Percentiles rank a stretch among this genome's conserved stretches.
These are phyloP conservation scores for Oenanthe sinensis DNA, from an alignment of 129 eudicot genomes.

Conservation along the genomic window DNA sequence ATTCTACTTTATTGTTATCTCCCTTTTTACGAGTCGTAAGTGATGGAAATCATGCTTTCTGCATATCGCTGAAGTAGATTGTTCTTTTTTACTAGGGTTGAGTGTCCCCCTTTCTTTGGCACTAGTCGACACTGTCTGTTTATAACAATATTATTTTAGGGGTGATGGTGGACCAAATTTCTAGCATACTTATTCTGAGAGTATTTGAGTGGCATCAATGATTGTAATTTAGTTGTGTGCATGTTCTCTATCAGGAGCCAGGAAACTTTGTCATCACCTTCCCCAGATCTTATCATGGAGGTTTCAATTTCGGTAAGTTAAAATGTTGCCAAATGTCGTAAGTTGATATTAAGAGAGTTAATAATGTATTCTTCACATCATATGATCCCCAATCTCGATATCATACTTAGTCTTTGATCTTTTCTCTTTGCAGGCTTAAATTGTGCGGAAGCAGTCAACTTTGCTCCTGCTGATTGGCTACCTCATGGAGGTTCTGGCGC, in stretches of 20 bases:
- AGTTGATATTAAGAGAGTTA: neutral
- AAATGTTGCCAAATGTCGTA: neutral
- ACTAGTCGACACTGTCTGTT: neutral
- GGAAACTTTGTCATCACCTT: constrained; percentile 95
- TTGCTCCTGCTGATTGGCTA: constrained; percentile 99
- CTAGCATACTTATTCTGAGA: neutral
- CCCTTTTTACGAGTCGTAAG: neutral
- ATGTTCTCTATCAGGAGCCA: constrained; percentile 57
- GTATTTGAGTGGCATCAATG: neutral
- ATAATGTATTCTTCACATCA: neutral
- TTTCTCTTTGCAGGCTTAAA: constrained; percentile 66
- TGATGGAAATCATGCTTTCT: neutral
- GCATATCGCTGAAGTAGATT: neutral
- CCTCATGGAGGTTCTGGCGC: constrained; percentile 98
- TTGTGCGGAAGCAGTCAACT: constrained; percentile 99
- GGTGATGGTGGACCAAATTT: neutral
- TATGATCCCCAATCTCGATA: constrained; percentile 4
- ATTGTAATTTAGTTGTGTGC: constrained; percentile 10
- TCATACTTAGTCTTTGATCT: constrained; percentile 11
- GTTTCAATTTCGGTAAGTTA: constrained; percentile 88
- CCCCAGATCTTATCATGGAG: constrained; percentile 98
- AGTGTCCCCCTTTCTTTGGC: neutral
- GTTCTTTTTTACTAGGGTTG: neutral
- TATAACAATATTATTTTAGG: neutral
- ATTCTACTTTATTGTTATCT: neutral